phyloP scores from a whole-genome alignment of 495 filamentous ascomycete genomes.

The Aspergillus indologenus region DNA sequence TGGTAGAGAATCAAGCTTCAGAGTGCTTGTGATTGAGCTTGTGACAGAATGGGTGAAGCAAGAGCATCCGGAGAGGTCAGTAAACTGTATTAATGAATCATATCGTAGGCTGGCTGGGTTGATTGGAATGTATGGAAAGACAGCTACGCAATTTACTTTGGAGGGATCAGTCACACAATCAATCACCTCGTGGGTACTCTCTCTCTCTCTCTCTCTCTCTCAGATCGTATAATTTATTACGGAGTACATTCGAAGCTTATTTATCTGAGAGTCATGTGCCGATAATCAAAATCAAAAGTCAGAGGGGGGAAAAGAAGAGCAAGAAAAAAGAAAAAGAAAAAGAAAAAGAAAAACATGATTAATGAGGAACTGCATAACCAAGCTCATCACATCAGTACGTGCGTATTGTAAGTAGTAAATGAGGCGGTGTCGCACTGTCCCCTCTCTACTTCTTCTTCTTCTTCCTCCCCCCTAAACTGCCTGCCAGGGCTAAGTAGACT shows the following conservation, averaged over 20 bases:
- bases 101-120: no score
- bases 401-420: neutral
- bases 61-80: neutral
- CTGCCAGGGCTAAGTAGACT: no score
- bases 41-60: neutral
- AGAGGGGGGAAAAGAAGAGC: neutral
- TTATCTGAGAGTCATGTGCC: neutral
- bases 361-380: neutral
- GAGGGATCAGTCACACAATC: neutral
- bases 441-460: neutral
- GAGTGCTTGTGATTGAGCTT: neutral
- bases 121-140: neutral
- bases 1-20: neutral
- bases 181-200: neutral
- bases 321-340: neutral
- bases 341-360: neutral
- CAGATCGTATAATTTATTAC: no score
- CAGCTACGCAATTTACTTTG: neutral
- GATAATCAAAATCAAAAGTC: neutral
- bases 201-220: neutral
- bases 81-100: neutral
- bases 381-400: no score
- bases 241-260: neutral
- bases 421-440: conserved; percentile 6
- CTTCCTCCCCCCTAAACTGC: neutral